Base-by-base conservation (phyloP, 495 filamentous ascomycete species). In the Annulohypoxylon stygium region DNA sequence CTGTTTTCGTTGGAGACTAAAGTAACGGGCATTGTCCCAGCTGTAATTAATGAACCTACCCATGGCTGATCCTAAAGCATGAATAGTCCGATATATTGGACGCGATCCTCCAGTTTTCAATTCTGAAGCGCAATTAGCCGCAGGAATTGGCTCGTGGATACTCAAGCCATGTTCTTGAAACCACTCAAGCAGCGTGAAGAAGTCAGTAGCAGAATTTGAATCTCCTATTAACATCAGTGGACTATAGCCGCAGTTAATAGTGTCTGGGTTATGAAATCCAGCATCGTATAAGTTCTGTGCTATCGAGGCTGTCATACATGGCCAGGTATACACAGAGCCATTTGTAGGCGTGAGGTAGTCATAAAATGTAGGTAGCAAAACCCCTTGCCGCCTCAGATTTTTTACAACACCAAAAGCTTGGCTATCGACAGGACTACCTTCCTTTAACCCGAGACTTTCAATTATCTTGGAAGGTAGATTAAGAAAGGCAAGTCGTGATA, bases 101-200 rank as follows among this genome's bases (percentile, higher is more conserved):
- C 10, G 34, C 34, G 8, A 11, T 2, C 30, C 5, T 20, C 30
- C 9, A 23, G 2, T 20, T 54, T 54, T 7, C 20, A 48, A 16
- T 11, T 26, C 14, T n/a, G 23, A 3, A 8, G 23, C 3, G 26
- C 20, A 36, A 26, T 23, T n/a, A 58, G 23, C 33, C n/a, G 53
- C 7, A 34, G 55, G 45, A 39, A 61, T 16, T 14, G 69, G 47
- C 1, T 54, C 48, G 10, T 66, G n/a, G 0, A 71, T 7, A 23
- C 61, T 47, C n/a, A 55, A 18, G 6, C 69, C 69, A 14, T 62
- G 69, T 4, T 57, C 47, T 25, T 54, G 14, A n/a, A 71, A 71
- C 69, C 69, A 71, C 5, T 1, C 9, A 1, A 59, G 14, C 14
- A 59, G 39, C 43, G 20, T 23, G 20, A 23, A 23, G 20, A 23